A percentile compares a stretch with the other conserved stretches of the same genome.
Evolutionary conservation across 2,329 filamentous ascomycete species (phyloP).

Genomic region (Cercospora citrullina): DNA sequence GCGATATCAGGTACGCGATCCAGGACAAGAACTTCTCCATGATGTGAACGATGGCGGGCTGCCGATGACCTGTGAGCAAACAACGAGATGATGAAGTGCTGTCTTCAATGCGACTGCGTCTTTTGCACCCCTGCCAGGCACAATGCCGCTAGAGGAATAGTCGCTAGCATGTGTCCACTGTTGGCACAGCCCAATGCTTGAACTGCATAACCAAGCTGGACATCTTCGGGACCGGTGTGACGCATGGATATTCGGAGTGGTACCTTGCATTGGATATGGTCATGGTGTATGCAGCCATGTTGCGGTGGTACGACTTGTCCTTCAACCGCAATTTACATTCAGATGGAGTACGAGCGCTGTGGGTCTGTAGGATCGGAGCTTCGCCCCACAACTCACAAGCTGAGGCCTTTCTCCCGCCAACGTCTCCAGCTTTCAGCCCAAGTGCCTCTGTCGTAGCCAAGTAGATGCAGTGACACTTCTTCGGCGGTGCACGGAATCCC

Average conservation of each 20-base stretch:
- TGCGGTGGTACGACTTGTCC: not conserved
- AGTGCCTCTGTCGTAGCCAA: slow-evolving; percentile 11
- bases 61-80: not conserved
- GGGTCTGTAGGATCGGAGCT: not conserved
- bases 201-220: not conserved
- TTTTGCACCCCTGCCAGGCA: not conserved
- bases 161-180: not conserved
- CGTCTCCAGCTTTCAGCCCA: slow-evolving; percentile 10
- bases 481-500: slow-evolving; percentile 5
- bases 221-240: not conserved
- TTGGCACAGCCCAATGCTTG: not conserved
- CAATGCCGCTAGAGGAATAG: not conserved
- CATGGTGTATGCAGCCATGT: not conserved
- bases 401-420: not conserved
- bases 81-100: not conserved
- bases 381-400: not conserved
- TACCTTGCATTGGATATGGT: not conserved
- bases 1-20: not conserved
- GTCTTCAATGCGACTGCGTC: not conserved
- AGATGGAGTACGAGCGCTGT: not conserved
- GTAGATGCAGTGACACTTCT: not conserved
- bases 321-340: not conserved
- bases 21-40: not conserved
- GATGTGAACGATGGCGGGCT: not conserved
- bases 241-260: not conserved